phyloP scores from a whole-genome alignment of 2,329 filamentous ascomycete genomes.

The Sporothrix brunneoviolacea region DNA sequence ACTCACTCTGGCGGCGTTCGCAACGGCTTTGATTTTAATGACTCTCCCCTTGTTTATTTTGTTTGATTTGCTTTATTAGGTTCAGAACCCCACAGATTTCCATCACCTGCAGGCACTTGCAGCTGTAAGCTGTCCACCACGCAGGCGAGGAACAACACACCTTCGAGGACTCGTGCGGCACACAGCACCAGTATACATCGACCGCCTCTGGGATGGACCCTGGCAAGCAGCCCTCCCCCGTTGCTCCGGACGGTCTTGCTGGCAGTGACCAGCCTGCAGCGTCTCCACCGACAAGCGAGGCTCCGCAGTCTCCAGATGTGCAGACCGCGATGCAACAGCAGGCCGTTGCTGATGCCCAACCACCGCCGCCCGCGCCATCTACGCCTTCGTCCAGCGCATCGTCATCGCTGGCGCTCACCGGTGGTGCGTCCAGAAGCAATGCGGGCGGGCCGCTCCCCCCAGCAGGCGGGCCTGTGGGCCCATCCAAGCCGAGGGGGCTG shows the following conservation, averaged over 20 bases:
- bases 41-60: too few species aligned
- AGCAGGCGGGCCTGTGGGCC: too few species aligned
- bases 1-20: too few species aligned
- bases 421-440: too few species aligned
- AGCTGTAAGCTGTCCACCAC: background rate
- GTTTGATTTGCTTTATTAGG: too few species aligned
- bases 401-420: slow-evolving; percentile 1
- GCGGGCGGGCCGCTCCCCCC: too few species aligned
- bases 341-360: background rate
- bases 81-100: too few species aligned
- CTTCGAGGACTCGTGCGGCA: background rate
- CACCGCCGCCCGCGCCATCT: background rate
- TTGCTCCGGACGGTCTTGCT: background rate
- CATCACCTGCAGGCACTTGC: background rate
- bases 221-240: background rate
- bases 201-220: too few species aligned
- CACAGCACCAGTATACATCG: background rate
- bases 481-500: too few species aligned
- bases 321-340: background rate
- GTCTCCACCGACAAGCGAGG: slow-evolving; percentile 1
- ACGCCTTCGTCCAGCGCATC: background rate
- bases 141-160: slow-evolving; percentile 1
- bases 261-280: background rate
- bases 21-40: too few species aligned
- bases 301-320: background rate